These are phyloP conservation scores for Stylosanthes scabra DNA, from an alignment of 331 rosid species.

Conservation along the genomic window DNA sequence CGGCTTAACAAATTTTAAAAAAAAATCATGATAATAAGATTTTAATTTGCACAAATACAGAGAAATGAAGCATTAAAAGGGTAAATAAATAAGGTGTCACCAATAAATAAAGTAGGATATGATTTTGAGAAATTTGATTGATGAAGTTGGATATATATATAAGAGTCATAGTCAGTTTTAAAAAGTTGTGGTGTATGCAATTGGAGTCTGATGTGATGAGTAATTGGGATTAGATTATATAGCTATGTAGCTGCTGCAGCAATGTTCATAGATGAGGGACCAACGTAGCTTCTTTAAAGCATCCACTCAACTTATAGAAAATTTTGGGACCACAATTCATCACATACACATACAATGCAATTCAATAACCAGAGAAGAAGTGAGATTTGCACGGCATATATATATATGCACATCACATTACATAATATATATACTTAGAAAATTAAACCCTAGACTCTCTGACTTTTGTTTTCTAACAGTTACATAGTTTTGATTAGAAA, in stretches of 20 bases:
- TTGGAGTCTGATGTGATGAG: constrained; percentile 37
- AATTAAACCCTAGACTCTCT: constrained; percentile 38
- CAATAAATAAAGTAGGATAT: too few relatives aligned
- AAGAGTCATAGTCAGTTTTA: constrained; percentile 36
- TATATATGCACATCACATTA: too few relatives aligned
- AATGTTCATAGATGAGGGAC: constrained; percentile 71
- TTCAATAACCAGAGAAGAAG: constrained; percentile 42
- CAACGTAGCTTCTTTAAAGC: constrained; percentile 86
- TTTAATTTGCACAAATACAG: too few relatives aligned
- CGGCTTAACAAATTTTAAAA: too few relatives aligned
- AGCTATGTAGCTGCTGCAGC: constrained; percentile 30
- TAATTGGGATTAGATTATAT: constrained; percentile 52
- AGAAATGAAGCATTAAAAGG: too few relatives aligned
- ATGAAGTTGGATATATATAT: not conserved
- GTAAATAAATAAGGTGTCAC: too few relatives aligned
- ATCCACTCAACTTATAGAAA: constrained; percentile 59
- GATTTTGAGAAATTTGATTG: too few relatives aligned
- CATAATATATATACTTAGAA: too few relatives aligned
- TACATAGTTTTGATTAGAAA: not conserved
- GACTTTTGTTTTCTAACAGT: constrained; percentile 1
- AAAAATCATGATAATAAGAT: too few relatives aligned
- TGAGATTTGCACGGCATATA: constrained; percentile 72
- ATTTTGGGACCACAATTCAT: constrained; percentile 58
- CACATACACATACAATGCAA: constrained; percentile 3
- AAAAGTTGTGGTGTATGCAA: constrained; percentile 59